A percentile compares a stretch with the other conserved stretches of the same genome.
phyloP scores from a whole-genome alignment of 2,329 filamentous ascomycete species.

The Pestalotiopsis fici region DNA sequence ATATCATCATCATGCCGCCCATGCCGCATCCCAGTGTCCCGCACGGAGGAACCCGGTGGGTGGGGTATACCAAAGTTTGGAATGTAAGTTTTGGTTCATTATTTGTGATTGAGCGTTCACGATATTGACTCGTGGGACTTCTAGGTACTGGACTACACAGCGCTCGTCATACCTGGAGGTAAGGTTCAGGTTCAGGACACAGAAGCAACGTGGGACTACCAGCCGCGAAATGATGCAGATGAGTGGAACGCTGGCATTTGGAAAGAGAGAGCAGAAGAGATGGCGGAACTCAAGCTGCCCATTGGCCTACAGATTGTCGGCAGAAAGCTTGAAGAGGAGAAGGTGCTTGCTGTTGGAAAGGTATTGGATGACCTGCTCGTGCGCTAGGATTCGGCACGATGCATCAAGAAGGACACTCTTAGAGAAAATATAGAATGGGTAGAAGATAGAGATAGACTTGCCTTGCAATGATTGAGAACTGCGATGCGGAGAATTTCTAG shows the following conservation, averaged over 20 bases:
- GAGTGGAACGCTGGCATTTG: conserved; percentile 52
- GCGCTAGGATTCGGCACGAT: too few species aligned
- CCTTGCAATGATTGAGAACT: too few species aligned
- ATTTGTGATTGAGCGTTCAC: too few species aligned
- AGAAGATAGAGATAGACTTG: background rate
- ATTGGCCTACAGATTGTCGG: conserved; percentile 56
- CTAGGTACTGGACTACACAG: conserved; percentile 50
- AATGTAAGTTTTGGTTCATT: conserved; percentile 39
- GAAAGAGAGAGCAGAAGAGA: conserved; percentile 39
- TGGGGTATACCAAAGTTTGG: conserved; percentile 64
- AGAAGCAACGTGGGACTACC: conserved; percentile 34
- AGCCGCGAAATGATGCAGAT: conserved; percentile 50
- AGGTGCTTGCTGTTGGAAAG: conserved; percentile 45
- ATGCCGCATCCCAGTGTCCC: conserved; percentile 62
- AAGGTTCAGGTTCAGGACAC: conserved; percentile 42
- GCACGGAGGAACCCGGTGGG: conserved; percentile 40
- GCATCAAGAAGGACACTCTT: background rate
- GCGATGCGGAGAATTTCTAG: too few species aligned
- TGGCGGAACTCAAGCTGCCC: conserved; percentile 39
- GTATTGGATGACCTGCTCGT: conserved; percentile 31
- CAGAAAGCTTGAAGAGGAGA: conserved; percentile 55
- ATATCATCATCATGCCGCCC: conserved; percentile 58
- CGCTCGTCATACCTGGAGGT: conserved; percentile 57
- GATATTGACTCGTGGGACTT: conserved; percentile 25
- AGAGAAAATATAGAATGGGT: background rate